A percentile compares a stretch with the other conserved stretches of the same genome.
Conservation (phyloP, 2,329 filamentous ascomycete genomes). For the Metarhizium guizhouense region DNA sequence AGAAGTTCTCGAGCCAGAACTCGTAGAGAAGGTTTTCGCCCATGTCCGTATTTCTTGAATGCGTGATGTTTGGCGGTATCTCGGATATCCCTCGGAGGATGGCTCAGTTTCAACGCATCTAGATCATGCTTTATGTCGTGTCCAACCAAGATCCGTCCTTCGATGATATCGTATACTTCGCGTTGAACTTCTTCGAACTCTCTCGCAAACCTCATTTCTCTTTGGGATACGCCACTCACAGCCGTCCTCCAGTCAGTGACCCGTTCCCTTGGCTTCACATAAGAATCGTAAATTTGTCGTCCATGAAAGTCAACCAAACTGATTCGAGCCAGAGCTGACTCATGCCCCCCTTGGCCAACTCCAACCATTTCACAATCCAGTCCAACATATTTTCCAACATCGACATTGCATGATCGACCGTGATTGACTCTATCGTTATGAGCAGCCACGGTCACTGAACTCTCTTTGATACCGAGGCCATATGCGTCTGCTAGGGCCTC, state of each 20-base stretch:
- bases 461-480: conserved; percentile 40
- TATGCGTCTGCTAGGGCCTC: conserved; percentile 55
- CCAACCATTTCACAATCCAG: conserved; percentile 99
- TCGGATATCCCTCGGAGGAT: conserved; percentile 68
- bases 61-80: conserved; percentile 74
- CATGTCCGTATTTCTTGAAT: conserved; percentile 61
- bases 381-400: conserved; percentile 82
- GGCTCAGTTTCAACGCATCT: conserved; percentile 64
- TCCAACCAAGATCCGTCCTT: conserved; percentile 67
- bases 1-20: conserved; percentile 48
- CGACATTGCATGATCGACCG: conserved; percentile 50
- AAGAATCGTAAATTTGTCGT: conserved; percentile 87
- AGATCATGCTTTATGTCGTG: conserved; percentile 79
- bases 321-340: conserved; percentile 74
- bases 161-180: conserved; percentile 59
- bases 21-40: conserved; percentile 59
- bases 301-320: conserved; percentile 93
- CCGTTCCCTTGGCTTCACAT: conserved; percentile 65
- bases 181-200: conserved; percentile 69
- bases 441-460: conserved; percentile 36
- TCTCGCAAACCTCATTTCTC: conserved; percentile 61
- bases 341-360: conserved; percentile 59
- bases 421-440: conserved; percentile 50
- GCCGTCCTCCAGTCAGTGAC: conserved; percentile 87
- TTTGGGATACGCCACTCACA: conserved; percentile 72